These are phyloP conservation scores for Zygoascus hellenicus DNA, from an alignment of 1,139 yeast genomes.

Conservation along the genomic window DNA sequence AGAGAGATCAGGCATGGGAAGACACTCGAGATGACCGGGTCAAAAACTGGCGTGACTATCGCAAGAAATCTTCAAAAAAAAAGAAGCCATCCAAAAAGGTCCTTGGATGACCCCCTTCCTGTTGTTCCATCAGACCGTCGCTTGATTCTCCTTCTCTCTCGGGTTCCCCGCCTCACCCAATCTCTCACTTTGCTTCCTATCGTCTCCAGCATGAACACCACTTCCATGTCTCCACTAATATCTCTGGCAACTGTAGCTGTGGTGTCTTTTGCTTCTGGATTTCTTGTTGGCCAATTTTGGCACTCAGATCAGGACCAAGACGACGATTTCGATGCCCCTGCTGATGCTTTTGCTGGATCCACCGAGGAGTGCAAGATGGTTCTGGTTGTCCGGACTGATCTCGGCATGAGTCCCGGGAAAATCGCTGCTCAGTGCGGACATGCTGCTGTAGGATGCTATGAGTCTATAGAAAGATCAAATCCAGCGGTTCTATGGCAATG, in stretches of 20 bases:
- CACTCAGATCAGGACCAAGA: neutral
- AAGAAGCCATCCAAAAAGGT: conserved; percentile 35
- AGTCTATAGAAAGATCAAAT: conserved; percentile 48
- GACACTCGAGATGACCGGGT: conserved; percentile 55
- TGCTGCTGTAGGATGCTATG: conserved; percentile 90
- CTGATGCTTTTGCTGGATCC: conserved; percentile 37
- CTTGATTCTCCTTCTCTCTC: too few species aligned
- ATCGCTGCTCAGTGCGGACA: conserved; percentile 97
- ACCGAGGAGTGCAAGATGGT: conserved; percentile 83
- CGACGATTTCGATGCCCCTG: conserved; percentile 18
- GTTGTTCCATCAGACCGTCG: too few species aligned
- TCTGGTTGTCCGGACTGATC: conserved; percentile 77
- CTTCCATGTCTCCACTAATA: neutral
- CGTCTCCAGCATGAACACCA: neutral
- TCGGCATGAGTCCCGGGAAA: conserved; percentile 92
- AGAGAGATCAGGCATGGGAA: conserved; percentile 54
- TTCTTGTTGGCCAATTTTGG: neutral
- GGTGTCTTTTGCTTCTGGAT: neutral
- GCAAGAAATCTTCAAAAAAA: conserved; percentile 41
- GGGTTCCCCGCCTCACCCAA: neutral
- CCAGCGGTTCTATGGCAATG: conserved; percentile 53
- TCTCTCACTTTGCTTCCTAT: conserved; percentile 1
- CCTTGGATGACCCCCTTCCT: conserved; percentile 16
- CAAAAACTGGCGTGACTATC: conserved; percentile 54
- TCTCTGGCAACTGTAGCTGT: neutral